phyloP scores from a whole-genome alignment of 441 rosid species.

The Populus trichocarpa region DNA sequence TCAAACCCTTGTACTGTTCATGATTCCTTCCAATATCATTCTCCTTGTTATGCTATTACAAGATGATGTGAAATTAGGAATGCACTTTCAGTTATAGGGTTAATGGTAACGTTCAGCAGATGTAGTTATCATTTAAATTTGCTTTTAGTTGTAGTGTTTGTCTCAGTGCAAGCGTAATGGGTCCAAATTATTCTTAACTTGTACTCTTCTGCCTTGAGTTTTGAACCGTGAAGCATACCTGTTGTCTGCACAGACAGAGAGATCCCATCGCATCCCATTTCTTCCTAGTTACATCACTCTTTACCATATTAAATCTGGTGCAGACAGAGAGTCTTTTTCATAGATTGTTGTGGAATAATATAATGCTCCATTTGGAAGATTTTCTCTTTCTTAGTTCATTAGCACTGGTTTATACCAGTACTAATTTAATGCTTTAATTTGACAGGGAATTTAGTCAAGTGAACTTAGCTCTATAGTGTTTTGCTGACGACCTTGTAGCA shows the following conservation, averaged over 20 bases:
- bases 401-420: too few species aligned
- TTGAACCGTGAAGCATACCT: constrained; percentile 45
- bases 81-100: not conserved
- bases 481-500: too few species aligned
- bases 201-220: constrained; percentile 45
- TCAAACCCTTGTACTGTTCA: not conserved
- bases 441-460: too few species aligned
- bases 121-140: not conserved
- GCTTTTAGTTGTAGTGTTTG: constrained; percentile 40
- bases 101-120: not conserved
- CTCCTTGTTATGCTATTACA: not conserved
- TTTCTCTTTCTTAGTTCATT: too few species aligned
- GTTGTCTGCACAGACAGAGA: constrained; percentile 68
- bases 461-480: too few species aligned
- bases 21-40: not conserved
- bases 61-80: not conserved
- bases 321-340: too few species aligned
- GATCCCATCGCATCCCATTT: constrained; percentile 44
- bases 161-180: constrained; percentile 28
- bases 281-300: not conserved
- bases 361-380: too few species aligned
- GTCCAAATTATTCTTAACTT: constrained; percentile 57
- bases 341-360: too few species aligned
- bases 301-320: not conserved
- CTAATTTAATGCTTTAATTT: too few species aligned